phyloP scores from a whole-genome alignment of 73 alveolate species.

The Symbiodinium natans region DNA sequence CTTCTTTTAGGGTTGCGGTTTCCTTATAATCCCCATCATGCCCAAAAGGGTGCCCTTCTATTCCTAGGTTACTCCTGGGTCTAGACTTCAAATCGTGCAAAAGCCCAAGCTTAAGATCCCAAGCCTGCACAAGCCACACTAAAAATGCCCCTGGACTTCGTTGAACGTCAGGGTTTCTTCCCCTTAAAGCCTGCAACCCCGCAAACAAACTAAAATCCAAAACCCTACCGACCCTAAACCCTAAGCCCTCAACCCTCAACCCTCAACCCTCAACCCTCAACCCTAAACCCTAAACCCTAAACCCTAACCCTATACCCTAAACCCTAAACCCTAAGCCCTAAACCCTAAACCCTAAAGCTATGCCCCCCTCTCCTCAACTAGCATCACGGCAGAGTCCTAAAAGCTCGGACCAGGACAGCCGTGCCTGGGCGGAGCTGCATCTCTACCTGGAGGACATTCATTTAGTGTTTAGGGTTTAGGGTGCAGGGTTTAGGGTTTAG shows the following conservation, averaged over 20 bases:
- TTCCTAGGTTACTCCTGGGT: no score
- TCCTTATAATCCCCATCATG: no score
- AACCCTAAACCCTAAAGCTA: neutral
- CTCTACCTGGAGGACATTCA: slow-evolving; percentile 26
- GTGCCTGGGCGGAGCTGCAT: slow-evolving; percentile 91
- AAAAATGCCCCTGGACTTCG: no score
- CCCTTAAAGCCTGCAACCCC: neutral
- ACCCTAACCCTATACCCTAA: neutral
- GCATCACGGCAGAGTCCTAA: no score
- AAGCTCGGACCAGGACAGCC: slow-evolving; percentile 36
- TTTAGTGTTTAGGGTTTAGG: neutral
- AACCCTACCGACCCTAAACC: neutral
- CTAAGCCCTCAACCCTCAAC: neutral
- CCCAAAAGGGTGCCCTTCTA: no score
- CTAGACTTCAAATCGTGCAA: no score
- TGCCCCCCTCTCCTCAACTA: neutral
- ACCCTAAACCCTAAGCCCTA: neutral
- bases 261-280: neutral
- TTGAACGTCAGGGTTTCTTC: no score
- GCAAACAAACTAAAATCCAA: neutral
- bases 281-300: neutral
- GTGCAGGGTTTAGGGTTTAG: no score
- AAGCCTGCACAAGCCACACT: no score
- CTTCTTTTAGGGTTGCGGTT: no score
- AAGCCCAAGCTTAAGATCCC: no score